Percentiles rank a stretch among this genome's conserved stretches.
phyloP scores from a whole-genome alignment of 169 alveolate genomes.

The Eimeria praecox region DNA sequence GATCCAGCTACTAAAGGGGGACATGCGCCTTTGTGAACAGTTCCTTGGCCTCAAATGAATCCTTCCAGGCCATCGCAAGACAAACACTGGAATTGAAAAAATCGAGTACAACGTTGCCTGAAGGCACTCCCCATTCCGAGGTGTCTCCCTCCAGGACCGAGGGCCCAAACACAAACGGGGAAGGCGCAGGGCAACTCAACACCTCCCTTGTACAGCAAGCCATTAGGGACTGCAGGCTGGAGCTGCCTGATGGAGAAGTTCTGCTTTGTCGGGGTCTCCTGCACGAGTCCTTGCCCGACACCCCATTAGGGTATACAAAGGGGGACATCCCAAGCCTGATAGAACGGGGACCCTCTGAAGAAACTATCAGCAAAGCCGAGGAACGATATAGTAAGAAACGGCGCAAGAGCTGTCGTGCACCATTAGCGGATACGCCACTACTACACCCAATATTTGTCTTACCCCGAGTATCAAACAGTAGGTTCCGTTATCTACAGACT shows the following conservation, averaged over 20 bases:
- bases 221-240: conserved; percentile 2
- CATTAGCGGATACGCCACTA: background rate
- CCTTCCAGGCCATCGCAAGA: conserved; percentile 54
- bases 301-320: conserved; percentile 38
- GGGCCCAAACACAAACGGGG: background rate
- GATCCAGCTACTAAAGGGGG: background rate
- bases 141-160: background rate
- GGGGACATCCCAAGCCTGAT: background rate
- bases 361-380: background rate
- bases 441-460: background rate
- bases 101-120: background rate
- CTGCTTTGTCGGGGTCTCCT: conserved; percentile 56
- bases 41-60: conserved; percentile 40
- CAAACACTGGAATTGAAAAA: conserved; percentile 33
- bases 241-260: conserved; percentile 70
- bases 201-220: conserved; percentile 18
- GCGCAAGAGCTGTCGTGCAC: background rate
- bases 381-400: background rate
- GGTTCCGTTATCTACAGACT: background rate
- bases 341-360: conserved; percentile 38
- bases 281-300: conserved; percentile 44
- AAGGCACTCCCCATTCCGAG: background rate
- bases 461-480: background rate
- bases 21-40: conserved; percentile 1
- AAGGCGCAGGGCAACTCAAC: background rate